A percentile compares a stretch with the other conserved stretches of the same genome.
Conservation (phyloP, 257 asterid genomes). For the Nicotiana tabacum region DNA sequence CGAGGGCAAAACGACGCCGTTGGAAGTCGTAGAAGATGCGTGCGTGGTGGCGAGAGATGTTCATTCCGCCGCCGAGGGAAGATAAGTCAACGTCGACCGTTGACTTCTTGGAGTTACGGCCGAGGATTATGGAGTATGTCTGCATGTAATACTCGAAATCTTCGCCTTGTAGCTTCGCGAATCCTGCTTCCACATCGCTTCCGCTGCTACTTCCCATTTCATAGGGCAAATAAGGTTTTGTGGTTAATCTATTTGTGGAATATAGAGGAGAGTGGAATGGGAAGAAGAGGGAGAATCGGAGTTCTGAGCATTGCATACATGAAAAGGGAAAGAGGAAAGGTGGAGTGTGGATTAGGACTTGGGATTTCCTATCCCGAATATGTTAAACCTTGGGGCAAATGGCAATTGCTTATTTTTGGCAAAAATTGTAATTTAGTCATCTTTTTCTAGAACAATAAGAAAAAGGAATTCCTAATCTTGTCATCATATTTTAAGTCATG, state of each 20-base stretch:
- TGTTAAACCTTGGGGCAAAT: too few relatives aligned
- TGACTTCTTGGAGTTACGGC: conserved; percentile 95
- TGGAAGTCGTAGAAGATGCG: conserved; percentile 97
- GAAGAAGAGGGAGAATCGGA: neutral
- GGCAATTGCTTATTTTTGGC: too few relatives aligned
- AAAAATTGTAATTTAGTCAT: too few relatives aligned
- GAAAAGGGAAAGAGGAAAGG: neutral
- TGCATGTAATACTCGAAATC: conserved; percentile 99
- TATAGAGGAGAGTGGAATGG: neutral
- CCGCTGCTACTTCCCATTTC: conserved; percentile 65
- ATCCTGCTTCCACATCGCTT: conserved; percentile 96
- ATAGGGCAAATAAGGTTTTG: neutral
- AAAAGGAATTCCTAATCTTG: too few relatives aligned
- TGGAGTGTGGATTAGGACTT: too few relatives aligned
- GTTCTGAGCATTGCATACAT: neutral
- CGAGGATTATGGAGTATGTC: conserved; percentile 87
- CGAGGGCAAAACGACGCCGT: conserved; percentile 96
- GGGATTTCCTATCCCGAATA: too few relatives aligned
- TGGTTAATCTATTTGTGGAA: neutral
- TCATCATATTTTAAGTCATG: too few relatives aligned
- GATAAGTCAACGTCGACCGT: conserved; percentile 95
- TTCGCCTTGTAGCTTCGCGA: conserved; percentile 96
- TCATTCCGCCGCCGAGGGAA: conserved; percentile 99
- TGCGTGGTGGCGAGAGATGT: conserved; percentile 98
- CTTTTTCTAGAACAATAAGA: too few relatives aligned